Conservation (phyloP, 2,329 filamentous ascomycete species). For the Pseudopyricularia cyperi region DNA sequence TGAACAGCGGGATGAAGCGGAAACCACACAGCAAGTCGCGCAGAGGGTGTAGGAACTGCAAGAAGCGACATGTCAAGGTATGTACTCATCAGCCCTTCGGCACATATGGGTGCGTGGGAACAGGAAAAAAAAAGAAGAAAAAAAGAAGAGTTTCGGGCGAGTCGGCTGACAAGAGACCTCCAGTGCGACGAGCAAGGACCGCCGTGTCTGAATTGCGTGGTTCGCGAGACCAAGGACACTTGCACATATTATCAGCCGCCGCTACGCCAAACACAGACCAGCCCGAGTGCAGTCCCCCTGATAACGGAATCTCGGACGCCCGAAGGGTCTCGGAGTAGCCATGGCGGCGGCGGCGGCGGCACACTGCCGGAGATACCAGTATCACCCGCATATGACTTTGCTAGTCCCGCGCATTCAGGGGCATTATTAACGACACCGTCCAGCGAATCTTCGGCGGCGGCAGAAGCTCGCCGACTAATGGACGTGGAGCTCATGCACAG, state of each 20-base stretch:
- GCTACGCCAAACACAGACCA: background rate
- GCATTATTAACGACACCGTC: background rate
- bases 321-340: background rate
- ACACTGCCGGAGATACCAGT: background rate
- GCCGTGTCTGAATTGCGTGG: slow-evolving; percentile 19
- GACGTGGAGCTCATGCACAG: slow-evolving; percentile 5
- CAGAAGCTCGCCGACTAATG: background rate
- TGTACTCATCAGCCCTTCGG: background rate
- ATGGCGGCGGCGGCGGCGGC: background rate
- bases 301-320: background rate
- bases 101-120: background rate
- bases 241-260: background rate
- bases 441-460: background rate
- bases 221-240: slow-evolving; percentile 7
- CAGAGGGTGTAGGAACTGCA: slow-evolving; percentile 19
- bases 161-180: background rate
- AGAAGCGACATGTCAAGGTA: slow-evolving; percentile 20
- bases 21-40: slow-evolving; percentile 20
- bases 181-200: slow-evolving; percentile 23
- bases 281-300: background rate
- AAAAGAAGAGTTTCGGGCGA: background rate
- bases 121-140: background rate
- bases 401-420: background rate
- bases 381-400: background rate
- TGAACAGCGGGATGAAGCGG: slow-evolving; percentile 7